Base-by-base conservation (phyloP, 164 flowering plant genomes). In the Nymphaea colorata region DNA sequence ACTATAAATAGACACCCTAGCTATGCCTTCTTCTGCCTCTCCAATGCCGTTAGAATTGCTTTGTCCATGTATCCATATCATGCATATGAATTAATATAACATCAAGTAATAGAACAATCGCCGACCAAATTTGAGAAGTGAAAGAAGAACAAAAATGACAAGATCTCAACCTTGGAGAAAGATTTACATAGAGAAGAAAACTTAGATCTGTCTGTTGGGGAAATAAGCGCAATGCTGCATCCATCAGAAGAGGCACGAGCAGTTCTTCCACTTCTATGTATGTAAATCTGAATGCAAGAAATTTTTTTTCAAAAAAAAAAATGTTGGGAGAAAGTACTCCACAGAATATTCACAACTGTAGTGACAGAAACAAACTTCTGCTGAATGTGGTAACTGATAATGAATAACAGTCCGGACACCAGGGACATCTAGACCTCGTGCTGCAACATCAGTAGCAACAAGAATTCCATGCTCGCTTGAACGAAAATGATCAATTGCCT, bases 221-320 rank as follows among this genome's bases (percentile, higher is more conserved):
- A 81, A 43, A 91, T 87, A 64, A 94, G 71, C 61, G 93, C 93
- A 71, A 94, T 90, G 76, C 88, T 83, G 85, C 98, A 94, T 4
- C 98, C 98, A 81, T 90, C 98, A 73, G 87, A 73, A 74, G 81
- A 83, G 62, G 97, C 97, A 67, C 98, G 85, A 64, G 97, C 97
- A 68, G 98, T 94, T 84, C 98, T 82, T 75, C 98, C 98, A 82
- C 98, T 84, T 88, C 98, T 86, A 71, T 94, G 98, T 61, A 94
- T 87, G 79, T 94, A 94, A 66, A 90, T 89, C 98, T 94, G 71
- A 57, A 51, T 65, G 42, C 55, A 70, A 5, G 12, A 47, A 47
- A 47, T 47, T 6, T 47, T 47, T 47, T 12, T 47, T 47, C 6
- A 72, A 73, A 6, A 47, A 68, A 51, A 51, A 6, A 42, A 66